Evolutionary conservation across 1,284 basidiomycete genomes (phyloP).

Genomic region (Tranzscheliella williamsii): DNA sequence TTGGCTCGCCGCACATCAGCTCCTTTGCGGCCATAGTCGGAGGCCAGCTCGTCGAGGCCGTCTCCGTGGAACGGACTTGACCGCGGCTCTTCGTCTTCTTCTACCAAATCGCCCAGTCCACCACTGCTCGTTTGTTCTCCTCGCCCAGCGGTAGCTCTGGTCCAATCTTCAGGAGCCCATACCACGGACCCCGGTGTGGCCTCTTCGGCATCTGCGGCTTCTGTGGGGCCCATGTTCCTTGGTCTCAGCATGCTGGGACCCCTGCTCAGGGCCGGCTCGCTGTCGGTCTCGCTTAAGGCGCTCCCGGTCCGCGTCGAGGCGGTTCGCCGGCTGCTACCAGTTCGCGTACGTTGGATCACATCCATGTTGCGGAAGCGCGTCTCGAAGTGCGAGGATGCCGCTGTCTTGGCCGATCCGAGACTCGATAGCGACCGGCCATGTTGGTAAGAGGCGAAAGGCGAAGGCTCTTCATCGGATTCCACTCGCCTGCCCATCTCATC

Average conservation of each 20-base stretch:
- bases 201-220: constrained; percentile 3
- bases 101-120: constrained; percentile 6
- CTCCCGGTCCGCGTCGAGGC: constrained; percentile 23
- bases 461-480: background rate
- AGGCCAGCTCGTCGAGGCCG: background rate
- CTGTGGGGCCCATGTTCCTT: constrained; percentile 8
- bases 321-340: constrained; percentile 35
- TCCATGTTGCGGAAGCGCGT: constrained; percentile 43
- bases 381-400: constrained; percentile 44
- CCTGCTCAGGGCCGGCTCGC: constrained; percentile 16
- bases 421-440: constrained; percentile 38
- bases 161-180: constrained; percentile 21
- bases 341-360: constrained; percentile 48
- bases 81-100: constrained; percentile 2
- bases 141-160: background rate
- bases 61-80: background rate
- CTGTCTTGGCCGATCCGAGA: constrained; percentile 39
- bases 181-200: constrained; percentile 31
- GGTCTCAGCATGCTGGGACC: constrained; percentile 23
- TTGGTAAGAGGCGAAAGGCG: constrained; percentile 1
- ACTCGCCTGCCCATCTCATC: constrained; percentile 24
- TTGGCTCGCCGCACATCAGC: constrained; percentile 1
- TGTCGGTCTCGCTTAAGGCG: constrained; percentile 18
- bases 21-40: background rate
- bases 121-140: background rate